Conservation (phyloP, 192 early-diverging fungal genomes). For the Backusella psychrophila region DNA sequence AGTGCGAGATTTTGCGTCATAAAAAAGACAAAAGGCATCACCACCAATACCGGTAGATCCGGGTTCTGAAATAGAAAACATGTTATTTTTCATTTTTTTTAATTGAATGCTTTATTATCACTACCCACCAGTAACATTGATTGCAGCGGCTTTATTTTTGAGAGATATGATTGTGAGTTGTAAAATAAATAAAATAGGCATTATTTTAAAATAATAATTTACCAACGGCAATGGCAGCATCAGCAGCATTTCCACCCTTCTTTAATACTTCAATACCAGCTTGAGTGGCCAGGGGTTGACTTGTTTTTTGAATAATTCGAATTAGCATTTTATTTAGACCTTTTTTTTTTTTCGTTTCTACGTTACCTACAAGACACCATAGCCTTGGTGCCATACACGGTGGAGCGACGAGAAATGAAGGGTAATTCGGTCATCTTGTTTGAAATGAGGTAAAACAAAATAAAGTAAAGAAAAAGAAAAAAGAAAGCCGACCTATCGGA, state of each 20-base stretch:
- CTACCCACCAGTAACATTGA: constrained; percentile 60
- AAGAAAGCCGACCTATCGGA: not conserved
- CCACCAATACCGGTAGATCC: constrained; percentile 76
- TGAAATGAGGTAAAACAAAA: not conserved
- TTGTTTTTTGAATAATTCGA: constrained; percentile 2
- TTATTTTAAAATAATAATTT: not conserved
- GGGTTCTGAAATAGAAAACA: constrained; percentile 45
- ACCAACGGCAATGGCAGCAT: constrained; percentile 59
- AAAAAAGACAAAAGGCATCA: constrained; percentile 79
- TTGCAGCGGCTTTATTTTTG: constrained; percentile 51
- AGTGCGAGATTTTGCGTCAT: constrained; percentile 54
- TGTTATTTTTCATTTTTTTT: not conserved
- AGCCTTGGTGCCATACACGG: constrained; percentile 55
- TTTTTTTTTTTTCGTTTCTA: not conserved
- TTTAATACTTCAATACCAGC: constrained; percentile 63
- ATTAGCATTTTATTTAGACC: not conserved
- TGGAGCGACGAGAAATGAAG: constrained; percentile 47
- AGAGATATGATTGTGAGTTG: not conserved
- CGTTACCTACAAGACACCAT: constrained; percentile 58
- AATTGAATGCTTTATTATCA: not conserved
- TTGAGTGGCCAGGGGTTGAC: constrained; percentile 70
- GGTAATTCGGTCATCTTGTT: constrained; percentile 10
- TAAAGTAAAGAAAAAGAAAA: not conserved
- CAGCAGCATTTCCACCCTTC: constrained; percentile 74
- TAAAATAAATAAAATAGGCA: not conserved